Base-by-base conservation (phyloP, 192 early-diverging fungal genomes). In the Phycomyces nitens region DNA sequence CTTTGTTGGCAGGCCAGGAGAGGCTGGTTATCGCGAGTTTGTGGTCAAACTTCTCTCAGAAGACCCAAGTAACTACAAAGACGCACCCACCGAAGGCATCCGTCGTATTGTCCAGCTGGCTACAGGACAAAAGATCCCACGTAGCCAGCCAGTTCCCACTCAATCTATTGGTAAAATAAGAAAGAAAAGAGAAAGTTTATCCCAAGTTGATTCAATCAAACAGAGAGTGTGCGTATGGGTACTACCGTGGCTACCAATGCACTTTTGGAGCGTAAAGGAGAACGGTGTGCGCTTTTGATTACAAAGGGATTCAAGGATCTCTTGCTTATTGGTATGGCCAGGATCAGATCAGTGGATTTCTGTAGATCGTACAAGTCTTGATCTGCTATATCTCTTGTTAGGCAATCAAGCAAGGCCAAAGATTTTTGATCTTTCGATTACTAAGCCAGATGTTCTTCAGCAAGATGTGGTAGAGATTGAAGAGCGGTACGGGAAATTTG, bases 181-280 rank as follows among this genome's bases (percentile, higher is more conserved):
- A 38, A 53, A 41, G 43, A 51, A 47, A 53, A 61, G 22, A 40
- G 27, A 6, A 61, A 20, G 20, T 27, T 22, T 24, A 55, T 54
- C 10, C 43, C 11, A 26, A 4, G 5, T 24, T 60, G 40, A 5
- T 34, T 34, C 7, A 7, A 34, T 34, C 15, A 10, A 23, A 12
- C 42, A 73, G 71, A 62, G 53, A 66, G 71, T 59, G 89, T 98
- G 47, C 84, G 94, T 15, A 96, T 98, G 94, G 96, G 94, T 57
- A 98, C 96, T 0, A 98, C 96, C 0, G 96, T 98, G 3, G 96
- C 96, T 3, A 98, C 96, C 1, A 98, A 98, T 67, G 93, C 95
- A 7, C 74, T 92, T 4, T 73, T 92, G 66, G 90, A 93, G 75
- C 77, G 89, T 40, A 93, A 92, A 64, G 97, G 97, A 4, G 95